Evolutionary conservation across 140 eudicot species (phyloP).

Genomic region (Flaveria floridana): DNA sequence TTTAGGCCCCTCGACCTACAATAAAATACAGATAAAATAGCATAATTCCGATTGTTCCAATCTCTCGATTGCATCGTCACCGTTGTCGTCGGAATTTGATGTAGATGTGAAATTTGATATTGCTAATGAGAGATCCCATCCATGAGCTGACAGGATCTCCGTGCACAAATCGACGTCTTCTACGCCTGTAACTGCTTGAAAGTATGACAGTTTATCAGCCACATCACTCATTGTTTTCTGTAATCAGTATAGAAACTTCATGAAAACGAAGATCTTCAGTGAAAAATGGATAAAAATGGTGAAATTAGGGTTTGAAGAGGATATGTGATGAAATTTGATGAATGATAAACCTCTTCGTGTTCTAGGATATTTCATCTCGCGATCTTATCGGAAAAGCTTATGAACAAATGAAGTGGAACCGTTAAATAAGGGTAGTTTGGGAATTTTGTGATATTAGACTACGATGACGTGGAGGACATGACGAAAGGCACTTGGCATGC

Average conservation of each 20-base stretch:
- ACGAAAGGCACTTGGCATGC: constrained; percentile 5
- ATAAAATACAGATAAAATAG: neutral
- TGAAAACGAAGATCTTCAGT: neutral
- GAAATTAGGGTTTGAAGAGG: constrained; percentile 27
- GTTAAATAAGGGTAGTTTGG: constrained; percentile 16
- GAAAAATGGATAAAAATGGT: constrained; percentile 6
- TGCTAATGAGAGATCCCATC: constrained; percentile 79
- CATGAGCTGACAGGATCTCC: constrained; percentile 76
- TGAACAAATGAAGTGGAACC: neutral
- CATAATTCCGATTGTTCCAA: neutral
- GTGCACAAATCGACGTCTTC: constrained; percentile 74
- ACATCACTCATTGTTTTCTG: constrained; percentile 31
- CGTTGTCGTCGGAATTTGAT: constrained; percentile 17
- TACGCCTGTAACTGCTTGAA: constrained; percentile 86
- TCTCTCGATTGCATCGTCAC: constrained; percentile 15
- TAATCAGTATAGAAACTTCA: constrained; percentile 14
- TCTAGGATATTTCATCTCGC: neutral
- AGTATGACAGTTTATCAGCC: constrained; percentile 64
- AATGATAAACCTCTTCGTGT: constrained; percentile 4
- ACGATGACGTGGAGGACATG: constrained; percentile 23
- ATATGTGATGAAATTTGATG: neutral
- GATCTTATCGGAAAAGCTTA: constrained; percentile 16
- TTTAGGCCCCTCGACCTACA: constrained; percentile 82
- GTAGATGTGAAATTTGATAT: constrained; percentile 52
- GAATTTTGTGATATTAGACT: neutral